Evolutionary conservation across 352 stramenopile species (phyloP).

Genomic region (Phytophthora nicotianae): DNA sequence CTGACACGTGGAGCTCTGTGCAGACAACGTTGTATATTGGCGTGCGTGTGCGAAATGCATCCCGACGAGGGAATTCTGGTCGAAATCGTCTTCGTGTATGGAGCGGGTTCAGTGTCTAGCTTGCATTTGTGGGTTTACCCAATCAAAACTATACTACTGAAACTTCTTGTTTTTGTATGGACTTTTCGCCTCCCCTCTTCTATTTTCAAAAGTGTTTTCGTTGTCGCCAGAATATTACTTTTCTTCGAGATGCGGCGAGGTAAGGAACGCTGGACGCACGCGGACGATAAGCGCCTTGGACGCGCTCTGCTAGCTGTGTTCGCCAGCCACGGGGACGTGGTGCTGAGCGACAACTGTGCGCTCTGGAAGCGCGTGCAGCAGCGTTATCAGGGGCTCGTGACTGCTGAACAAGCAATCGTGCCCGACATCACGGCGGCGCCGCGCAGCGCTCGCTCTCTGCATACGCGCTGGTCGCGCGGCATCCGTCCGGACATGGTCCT

Average conservation of each 20-base stretch:
- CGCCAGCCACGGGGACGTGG: constrained; percentile 22
- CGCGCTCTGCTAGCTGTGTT: constrained; percentile 35
- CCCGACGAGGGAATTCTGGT: neutral
- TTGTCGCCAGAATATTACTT: constrained; percentile 8
- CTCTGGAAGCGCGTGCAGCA: constrained; percentile 41
- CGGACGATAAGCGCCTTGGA: constrained; percentile 35
- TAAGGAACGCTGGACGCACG: constrained; percentile 42
- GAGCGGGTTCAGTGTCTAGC: constrained; percentile 16
- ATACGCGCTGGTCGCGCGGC: constrained; percentile 35
- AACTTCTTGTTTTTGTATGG: constrained; percentile 18
- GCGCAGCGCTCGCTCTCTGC: constrained; percentile 34
- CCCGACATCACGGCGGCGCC: constrained; percentile 12
- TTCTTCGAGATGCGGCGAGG: constrained; percentile 28
- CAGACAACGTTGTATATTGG: neutral
- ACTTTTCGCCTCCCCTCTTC: constrained; percentile 14
- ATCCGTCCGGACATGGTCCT: constrained; percentile 36
- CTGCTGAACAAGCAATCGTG: constrained; percentile 22
- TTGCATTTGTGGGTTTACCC: constrained; percentile 17
- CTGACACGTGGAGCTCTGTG: constrained; percentile 14
- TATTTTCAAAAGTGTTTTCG: constrained; percentile 20
- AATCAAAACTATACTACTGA: constrained; percentile 16
- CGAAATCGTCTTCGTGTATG: neutral
- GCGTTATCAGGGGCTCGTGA: constrained; percentile 30
- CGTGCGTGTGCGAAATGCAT: constrained; percentile 14
- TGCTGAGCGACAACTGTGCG: constrained; percentile 35